phyloP scores from a whole-genome alignment of 768 basidiomycete species.

The Dacryopinax primogenitus region DNA sequence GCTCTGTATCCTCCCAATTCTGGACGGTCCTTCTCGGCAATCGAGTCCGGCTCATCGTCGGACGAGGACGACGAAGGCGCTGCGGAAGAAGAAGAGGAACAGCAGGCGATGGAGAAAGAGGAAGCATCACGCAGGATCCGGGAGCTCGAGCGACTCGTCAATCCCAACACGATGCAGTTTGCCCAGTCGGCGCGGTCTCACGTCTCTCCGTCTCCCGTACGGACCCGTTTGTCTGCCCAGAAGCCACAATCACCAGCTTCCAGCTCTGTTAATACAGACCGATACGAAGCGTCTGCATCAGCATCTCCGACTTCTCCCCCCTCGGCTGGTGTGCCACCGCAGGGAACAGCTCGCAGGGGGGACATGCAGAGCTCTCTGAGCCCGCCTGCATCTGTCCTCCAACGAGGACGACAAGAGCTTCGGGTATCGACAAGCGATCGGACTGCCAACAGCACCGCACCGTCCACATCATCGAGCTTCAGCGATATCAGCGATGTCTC shows the following conservation, averaged over 20 bases:
- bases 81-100: constrained; percentile 60
- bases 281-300: neutral
- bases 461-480: constrained; percentile 65
- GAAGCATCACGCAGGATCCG: neutral
- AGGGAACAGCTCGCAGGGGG: neutral
- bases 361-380: neutral
- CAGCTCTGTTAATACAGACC: neutral
- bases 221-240: neutral
- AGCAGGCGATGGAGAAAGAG: constrained; percentile 37
- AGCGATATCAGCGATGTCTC: constrained; percentile 82
- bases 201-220: neutral
- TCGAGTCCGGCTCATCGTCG: constrained; percentile 38
- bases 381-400: neutral
- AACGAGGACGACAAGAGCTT: neutral
- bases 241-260: neutral
- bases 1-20: neutral
- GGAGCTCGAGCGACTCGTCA: neutral
- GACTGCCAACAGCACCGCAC: neutral
- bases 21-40: constrained; percentile 24
- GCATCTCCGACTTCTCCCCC: neutral
- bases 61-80: constrained; percentile 39
- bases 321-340: neutral
- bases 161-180: neutral
- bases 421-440: constrained; percentile 3
- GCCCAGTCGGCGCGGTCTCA: neutral